Conservation (phyloP, 108 stramenopile species). For the Nitzschia palea region DNA sequence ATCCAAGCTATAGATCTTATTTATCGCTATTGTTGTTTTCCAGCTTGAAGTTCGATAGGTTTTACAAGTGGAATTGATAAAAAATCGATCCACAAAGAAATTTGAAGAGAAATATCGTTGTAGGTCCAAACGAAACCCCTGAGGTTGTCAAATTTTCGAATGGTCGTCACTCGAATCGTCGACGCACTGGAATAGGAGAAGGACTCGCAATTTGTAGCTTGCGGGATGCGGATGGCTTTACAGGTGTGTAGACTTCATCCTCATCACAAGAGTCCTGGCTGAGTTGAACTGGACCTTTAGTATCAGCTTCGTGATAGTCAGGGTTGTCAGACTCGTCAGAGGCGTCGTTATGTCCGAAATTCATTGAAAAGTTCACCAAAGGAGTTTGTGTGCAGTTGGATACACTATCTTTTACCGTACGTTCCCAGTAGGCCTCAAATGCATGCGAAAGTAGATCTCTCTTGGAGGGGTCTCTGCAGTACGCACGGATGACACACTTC, state of each 20-base stretch:
- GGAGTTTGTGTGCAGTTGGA: not conserved
- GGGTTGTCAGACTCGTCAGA: constrained; percentile 5
- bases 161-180: too few species aligned
- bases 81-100: too few species aligned
- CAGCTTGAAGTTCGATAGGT: too few species aligned
- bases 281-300: constrained; percentile 12
- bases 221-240: not conserved
- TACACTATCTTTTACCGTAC: not conserved
- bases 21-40: too few species aligned
- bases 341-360: not conserved
- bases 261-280: constrained; percentile 36
- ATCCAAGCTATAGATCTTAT: too few species aligned
- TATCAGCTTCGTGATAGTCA: not conserved
- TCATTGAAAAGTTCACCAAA: not conserved
- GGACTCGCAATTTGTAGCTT: not conserved
- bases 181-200: not conserved
- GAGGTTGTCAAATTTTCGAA: not conserved
- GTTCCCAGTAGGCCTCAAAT: constrained; percentile 38
- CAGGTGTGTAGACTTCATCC: constrained; percentile 9
- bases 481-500: constrained; percentile 48
- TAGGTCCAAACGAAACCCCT: too few species aligned
- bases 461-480: constrained; percentile 38
- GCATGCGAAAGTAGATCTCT: constrained; percentile 41
- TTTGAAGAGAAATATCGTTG: too few species aligned
- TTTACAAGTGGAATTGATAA: too few species aligned